Base-by-base conservation (phyloP, 352 stramenopile species). In the Globisporangium acanthophoron region DNA sequence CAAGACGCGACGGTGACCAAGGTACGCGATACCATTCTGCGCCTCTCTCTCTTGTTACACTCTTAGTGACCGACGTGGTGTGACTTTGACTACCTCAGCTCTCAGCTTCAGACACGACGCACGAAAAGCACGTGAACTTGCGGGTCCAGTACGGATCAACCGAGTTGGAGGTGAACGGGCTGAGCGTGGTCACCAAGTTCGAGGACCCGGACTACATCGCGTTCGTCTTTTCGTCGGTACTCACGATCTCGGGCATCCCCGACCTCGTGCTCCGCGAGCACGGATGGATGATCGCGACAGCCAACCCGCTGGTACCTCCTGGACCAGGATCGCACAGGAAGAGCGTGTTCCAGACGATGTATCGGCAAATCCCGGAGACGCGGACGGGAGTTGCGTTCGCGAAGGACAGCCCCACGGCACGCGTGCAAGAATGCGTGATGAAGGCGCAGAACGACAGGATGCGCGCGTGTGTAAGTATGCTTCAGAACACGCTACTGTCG, bases 231-330 rank as follows among this genome's bases (percentile, higher is more conserved):
- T 46, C 54, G 9, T 46, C 44, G 33, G 41, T 46, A 31, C 54
- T 59, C 15, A 46, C 54, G 29, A 35, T 53, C 33, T n/a, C 33
- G 13, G 54, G 31, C 4, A 21, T 52, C 29, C 40, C 31, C 4
- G 24, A 35, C 3, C 54, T 59, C 8, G 44, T 53, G 44, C 41
- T 59, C 15, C 54, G 54, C 45, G 54, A 59, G 21, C 49, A 59
- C n/a, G 54, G 54, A n/a, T 59, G 54, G 54, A 59, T 59, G 44
- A 59, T 59, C 21, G 16, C 41, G 18, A 47, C 41, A n/a, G 16
- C 11, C n/a, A 47, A 47, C 9, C 16, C 41, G 41, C 16, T 24
- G n/a, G n/a, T n/a, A 18, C 18, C 41, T 4, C 8, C 41, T 15
- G 18, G 16, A 9, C 41, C 41, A 2, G 41, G 18, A 24, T 48